Percentiles rank a stretch among this genome's conserved stretches.
Conservation (phyloP, 306 rosid species). For the Trichosanthes truncata region DNA sequence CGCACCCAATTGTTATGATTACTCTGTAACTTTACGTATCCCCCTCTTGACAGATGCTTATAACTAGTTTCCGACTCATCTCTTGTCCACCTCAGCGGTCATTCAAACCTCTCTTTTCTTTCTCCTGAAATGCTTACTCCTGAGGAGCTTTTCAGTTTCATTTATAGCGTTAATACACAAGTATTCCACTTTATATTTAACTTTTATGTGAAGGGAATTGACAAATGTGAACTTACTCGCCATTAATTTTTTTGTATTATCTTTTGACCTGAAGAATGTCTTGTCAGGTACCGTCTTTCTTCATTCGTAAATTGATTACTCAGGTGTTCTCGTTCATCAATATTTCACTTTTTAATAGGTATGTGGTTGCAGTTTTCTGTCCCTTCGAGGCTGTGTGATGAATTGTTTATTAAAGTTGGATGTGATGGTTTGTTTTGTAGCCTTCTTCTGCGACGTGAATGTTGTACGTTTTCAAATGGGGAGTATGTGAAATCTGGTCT, state of each 20-base stretch:
- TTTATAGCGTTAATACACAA: background rate
- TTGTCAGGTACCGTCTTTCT: conserved; percentile 89
- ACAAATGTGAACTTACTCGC: background rate
- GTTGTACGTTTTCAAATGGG: conserved; percentile 97
- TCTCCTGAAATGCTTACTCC: background rate
- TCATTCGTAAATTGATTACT: conserved; percentile 83
- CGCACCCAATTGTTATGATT: background rate
- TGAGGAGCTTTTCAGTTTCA: background rate
- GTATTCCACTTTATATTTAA: background rate
- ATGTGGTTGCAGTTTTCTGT: conserved; percentile 16
- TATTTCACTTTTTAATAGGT: conserved; percentile 93
- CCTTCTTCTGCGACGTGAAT: conserved; percentile 87
- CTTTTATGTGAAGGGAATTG: background rate
- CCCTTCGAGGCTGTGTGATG: background rate
- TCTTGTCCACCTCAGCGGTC: background rate
- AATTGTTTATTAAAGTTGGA: conserved; percentile 10
- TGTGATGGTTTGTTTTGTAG: conserved; percentile 27
- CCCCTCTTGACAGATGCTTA: background rate
- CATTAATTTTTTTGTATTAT: background rate
- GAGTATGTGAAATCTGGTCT: conserved; percentile 95
- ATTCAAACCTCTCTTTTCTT: background rate
- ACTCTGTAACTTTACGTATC: background rate
- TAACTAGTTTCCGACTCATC: too few species aligned
- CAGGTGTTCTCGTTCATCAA: conserved; percentile 97
- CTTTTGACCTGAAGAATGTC: conserved; percentile 14